Base-by-base conservation (phyloP, 75 land plant species). In the Gnetum montanum region DNA sequence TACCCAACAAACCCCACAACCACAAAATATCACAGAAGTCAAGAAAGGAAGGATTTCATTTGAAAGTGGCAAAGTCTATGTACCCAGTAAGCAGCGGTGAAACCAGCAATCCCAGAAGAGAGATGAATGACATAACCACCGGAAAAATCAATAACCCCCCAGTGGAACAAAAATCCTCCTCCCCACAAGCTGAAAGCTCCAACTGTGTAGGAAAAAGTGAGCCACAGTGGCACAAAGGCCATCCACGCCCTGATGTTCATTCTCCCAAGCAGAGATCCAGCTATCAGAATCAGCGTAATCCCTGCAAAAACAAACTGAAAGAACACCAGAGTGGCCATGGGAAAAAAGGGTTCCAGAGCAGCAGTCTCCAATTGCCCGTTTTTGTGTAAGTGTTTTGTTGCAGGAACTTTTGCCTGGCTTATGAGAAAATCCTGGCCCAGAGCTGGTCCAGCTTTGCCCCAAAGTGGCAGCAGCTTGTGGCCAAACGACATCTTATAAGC, bases 191-290 rank as follows among this genome's bases (percentile, higher is more conserved):
- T 57, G 34, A 66, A 70, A 6, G 73, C 73, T 16, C 73, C 73
- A 2, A 70, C 46, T 10, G 73, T 70, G 52, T 70, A 70, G 7
- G 72, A 70, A 36, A 70, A 70, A 4, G 63, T 70, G 29, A 53
- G 55, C 85, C 85, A 81, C 25, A 80, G 63, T 6, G 85, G 85
- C 43, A 81, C 85, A 57, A 81, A 81, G 7, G 67, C 31, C 82
- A 81, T 81, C 85, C 85, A 81, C 7, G 85, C 85, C 34, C 31
- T 45, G 53, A 81, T 57, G 52, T 73, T 78, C 85, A 81, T 81
- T 33, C 85, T 38, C 34, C 78, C 85, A 6, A 81, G 73, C 46
- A 81, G 20, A 5, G 85, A 53, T 8, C 85, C 85, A 5, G 85
- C 85, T 10, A 81, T 1, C 22, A 81, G 58, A 18, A 78, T 54